phyloP scores from a whole-genome alignment of 306 rosid species.

The Lotus japonicus region DNA sequence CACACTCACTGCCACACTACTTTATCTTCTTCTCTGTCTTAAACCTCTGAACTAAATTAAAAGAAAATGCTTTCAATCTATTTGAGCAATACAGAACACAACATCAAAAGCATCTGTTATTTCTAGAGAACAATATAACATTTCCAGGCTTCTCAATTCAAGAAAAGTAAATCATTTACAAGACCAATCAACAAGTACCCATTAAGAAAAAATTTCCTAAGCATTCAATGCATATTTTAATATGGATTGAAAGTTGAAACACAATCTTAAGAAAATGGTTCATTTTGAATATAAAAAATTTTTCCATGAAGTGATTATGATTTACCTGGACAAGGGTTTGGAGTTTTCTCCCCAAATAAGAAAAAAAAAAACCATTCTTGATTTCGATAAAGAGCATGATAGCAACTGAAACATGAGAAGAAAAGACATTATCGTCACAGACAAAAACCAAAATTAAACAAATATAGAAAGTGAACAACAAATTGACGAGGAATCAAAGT shows the following conservation, averaged over 20 bases:
- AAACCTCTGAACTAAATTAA: neutral
- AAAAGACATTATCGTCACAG: no score
- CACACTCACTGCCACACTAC: neutral
- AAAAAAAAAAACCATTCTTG: no score
- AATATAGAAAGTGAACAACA: no score
- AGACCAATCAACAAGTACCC: neutral
- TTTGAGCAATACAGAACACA: neutral
- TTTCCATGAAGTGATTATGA: neutral
- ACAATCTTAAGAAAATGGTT: neutral
- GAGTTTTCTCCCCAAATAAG: conserved; percentile 15
- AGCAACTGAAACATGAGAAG: no score
- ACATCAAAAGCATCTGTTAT: neutral
- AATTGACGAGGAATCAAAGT: no score
- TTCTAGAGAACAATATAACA: neutral
- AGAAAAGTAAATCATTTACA: no score
- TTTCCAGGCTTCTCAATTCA: no score
- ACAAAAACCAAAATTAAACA: no score
- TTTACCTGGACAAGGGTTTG: conserved; percentile 26
- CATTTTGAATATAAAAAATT: no score
- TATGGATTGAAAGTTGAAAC: no score
- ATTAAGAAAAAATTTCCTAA: no score
- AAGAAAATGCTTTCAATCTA: neutral
- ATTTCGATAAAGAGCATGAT: no score
- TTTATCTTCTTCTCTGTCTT: neutral
- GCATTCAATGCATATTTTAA: neutral